Percentiles rank a stretch among this genome's conserved stretches.
These are phyloP conservation scores for Suillus weaverae DNA, from an alignment of 768 basidiomycete genomes.

Conservation along the genomic window DNA sequence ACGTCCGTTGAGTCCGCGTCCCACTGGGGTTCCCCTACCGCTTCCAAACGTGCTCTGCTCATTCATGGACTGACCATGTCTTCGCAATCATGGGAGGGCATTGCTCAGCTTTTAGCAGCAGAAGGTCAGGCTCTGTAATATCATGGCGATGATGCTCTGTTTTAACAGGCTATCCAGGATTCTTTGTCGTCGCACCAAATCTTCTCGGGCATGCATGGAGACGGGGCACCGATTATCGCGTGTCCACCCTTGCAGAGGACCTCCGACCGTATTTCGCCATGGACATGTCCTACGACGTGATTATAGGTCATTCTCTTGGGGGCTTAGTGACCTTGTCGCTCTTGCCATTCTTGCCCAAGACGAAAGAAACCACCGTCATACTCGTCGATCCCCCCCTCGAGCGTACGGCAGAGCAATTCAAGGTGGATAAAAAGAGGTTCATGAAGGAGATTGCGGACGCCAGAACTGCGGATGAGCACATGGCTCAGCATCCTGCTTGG, in stretches of 20 bases:
- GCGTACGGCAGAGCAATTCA: neutral
- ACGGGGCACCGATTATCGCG: slow-evolving; percentile 9
- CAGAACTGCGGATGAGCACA: neutral
- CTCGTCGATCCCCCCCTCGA: neutral
- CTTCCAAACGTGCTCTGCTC: slow-evolving; percentile 17
- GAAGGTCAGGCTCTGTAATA: slow-evolving; percentile 14
- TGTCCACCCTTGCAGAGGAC: slow-evolving; percentile 15
- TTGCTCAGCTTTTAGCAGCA: slow-evolving; percentile 14
- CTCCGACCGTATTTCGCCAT: slow-evolving; percentile 17
- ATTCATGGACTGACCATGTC: slow-evolving; percentile 20
- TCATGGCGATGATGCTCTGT: neutral
- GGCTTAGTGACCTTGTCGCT: slow-evolving; percentile 15
- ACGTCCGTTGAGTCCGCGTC: slow-evolving; percentile 9
- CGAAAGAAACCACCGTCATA: neutral
- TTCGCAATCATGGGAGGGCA: slow-evolving; percentile 21
- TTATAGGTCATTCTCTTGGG: slow-evolving; percentile 24
- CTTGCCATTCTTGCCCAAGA: neutral
- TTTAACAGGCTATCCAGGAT: slow-evolving; percentile 10
- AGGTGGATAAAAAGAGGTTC: neutral
- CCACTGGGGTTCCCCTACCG: slow-evolving; percentile 18
- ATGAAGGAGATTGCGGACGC: neutral
- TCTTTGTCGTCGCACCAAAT: slow-evolving; percentile 21
- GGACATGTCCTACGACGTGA: slow-evolving; percentile 14
- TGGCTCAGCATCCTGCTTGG: slow-evolving; percentile 3
- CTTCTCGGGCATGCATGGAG: slow-evolving; percentile 17